Conservation (phyloP, 2,329 filamentous ascomycete species). For the Microdochium paspali region DNA sequence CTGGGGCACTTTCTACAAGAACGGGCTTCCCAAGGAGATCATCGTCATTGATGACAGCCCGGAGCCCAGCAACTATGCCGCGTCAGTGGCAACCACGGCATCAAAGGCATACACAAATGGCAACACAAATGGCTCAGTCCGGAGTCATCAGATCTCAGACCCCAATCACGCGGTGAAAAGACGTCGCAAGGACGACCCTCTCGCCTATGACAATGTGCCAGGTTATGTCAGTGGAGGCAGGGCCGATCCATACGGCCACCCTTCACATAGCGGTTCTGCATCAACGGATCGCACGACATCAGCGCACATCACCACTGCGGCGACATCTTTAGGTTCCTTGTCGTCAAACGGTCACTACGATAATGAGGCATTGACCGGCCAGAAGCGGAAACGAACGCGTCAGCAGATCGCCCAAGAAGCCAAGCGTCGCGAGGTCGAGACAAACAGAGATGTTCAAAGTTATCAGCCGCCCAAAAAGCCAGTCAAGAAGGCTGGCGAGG, state of each 20-base stretch:
- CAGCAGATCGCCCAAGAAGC: slow-evolving; percentile 76
- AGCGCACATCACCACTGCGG: slow-evolving; percentile 73
- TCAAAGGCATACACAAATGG: slow-evolving; percentile 27
- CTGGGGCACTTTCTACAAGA: slow-evolving; percentile 75
- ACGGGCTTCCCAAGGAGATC: slow-evolving; percentile 74
- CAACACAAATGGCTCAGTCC: slow-evolving; percentile 15
- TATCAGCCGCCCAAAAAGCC: slow-evolving; percentile 85
- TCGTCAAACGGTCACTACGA: slow-evolving; percentile 56
- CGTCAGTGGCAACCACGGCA: slow-evolving; percentile 16
- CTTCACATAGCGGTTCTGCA: slow-evolving; percentile 62
- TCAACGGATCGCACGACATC: slow-evolving; percentile 81
- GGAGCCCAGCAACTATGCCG: slow-evolving; percentile 36
- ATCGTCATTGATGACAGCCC: slow-evolving; percentile 75
- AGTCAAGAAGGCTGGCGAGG: slow-evolving; percentile 80
- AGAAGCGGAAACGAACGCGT: slow-evolving; percentile 79
- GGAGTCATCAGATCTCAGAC: slow-evolving; percentile 11
- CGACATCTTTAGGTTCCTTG: slow-evolving; percentile 72
- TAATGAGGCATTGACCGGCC: slow-evolving; percentile 60
- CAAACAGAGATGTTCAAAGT: slow-evolving; percentile 60
- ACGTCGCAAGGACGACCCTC: slow-evolving; percentile 64
- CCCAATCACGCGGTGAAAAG: slow-evolving; percentile 57
- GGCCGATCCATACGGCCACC: slow-evolving; percentile 60
- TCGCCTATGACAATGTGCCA: slow-evolving; percentile 35
- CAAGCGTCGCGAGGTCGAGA: slow-evolving; percentile 66
- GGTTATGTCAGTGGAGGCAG: slow-evolving; percentile 25